Conservation (phyloP, 768 basidiomycete species). For the Xerocomellus intermedius region DNA sequence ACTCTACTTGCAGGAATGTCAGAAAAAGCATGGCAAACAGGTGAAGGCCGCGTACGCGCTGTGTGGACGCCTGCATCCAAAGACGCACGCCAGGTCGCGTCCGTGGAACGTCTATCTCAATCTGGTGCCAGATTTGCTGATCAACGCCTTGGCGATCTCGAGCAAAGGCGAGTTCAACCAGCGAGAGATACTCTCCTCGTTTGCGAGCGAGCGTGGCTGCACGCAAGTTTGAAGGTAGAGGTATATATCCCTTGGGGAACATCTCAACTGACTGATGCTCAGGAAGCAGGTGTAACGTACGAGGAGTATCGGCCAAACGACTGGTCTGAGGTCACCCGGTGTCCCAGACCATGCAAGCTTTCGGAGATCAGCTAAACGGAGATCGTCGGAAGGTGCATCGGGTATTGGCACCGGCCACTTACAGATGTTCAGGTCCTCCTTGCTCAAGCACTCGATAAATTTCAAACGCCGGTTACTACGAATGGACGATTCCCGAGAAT, state of each 20-base stretch:
- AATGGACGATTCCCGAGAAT: slow-evolving; percentile 73
- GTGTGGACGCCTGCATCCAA: slow-evolving; percentile 90
- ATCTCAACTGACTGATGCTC: slow-evolving; percentile 4
- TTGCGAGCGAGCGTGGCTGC: slow-evolving; percentile 79
- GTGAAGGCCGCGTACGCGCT: slow-evolving; percentile 59
- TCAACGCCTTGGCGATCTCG: slow-evolving; percentile 84
- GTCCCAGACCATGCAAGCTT: slow-evolving; percentile 96
- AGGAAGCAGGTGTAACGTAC: slow-evolving; percentile 46
- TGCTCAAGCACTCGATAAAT: slow-evolving; percentile 75
- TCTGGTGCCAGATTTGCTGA: slow-evolving; percentile 99
- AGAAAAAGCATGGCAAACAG: slow-evolving; percentile 3
- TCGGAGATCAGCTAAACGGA: slow-evolving; percentile 65
- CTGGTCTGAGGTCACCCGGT: slow-evolving; percentile 79
- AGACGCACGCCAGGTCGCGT: slow-evolving; percentile 88
- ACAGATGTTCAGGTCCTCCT: slow-evolving; percentile 83
- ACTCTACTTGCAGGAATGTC: slow-evolving; percentile 51
- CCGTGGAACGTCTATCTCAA: slow-evolving; percentile 96
- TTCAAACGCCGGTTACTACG: slow-evolving; percentile 75
- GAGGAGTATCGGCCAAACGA: slow-evolving; percentile 92
- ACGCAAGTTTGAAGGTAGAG: slow-evolving; percentile 76
- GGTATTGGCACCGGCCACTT: slow-evolving; percentile 26
- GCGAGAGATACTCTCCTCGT: slow-evolving; percentile 85
- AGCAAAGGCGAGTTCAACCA: slow-evolving; percentile 88
- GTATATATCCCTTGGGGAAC: slow-evolving; percentile 80
- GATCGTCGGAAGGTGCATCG: slow-evolving; percentile 1